Conservation (phyloP, 2,329 filamentous ascomycete species). For the Paraphoma sp. region DNA sequence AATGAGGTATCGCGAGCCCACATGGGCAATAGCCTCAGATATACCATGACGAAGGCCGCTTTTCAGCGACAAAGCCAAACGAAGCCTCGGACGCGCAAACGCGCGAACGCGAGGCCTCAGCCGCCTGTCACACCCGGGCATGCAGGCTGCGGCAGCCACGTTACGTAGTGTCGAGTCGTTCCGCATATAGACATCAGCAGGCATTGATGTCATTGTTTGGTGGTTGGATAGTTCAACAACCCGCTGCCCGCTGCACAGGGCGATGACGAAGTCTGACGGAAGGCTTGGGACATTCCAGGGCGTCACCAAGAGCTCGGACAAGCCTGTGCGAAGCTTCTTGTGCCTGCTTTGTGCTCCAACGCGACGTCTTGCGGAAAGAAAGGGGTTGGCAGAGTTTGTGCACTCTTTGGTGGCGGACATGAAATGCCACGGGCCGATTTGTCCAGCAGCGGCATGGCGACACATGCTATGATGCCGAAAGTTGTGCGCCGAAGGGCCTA, state of each 20-base stretch:
- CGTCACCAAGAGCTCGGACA: not conserved
- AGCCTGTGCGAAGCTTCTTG: not conserved
- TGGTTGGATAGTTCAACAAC: not conserved
- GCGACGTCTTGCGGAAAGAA: too few relatives aligned
- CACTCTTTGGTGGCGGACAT: not conserved
- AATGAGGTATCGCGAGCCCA: too few relatives aligned
- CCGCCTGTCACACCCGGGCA: not conserved
- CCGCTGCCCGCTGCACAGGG: not conserved
- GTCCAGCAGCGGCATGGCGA: not conserved
- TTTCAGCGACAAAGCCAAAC: too few relatives aligned
- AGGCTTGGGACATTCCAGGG: not conserved
- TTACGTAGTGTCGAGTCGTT: conserved; percentile 1
- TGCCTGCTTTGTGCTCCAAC: not conserved
- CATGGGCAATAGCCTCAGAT: too few relatives aligned
- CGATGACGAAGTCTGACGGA: conserved; percentile 3
- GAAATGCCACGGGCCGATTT: not conserved
- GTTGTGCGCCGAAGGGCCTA: not conserved
- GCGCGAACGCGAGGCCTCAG: not conserved
- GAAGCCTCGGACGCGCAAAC: too few relatives aligned
- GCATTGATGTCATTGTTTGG: conserved; percentile 4
- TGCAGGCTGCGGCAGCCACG: not conserved
- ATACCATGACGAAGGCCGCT: too few relatives aligned
- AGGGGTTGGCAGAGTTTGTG: too few relatives aligned
- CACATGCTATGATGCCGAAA: not conserved
- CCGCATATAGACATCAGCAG: not conserved